Base-by-base conservation (phyloP, 1,284 basidiomycete species). In the Takashimella koratensis region DNA sequence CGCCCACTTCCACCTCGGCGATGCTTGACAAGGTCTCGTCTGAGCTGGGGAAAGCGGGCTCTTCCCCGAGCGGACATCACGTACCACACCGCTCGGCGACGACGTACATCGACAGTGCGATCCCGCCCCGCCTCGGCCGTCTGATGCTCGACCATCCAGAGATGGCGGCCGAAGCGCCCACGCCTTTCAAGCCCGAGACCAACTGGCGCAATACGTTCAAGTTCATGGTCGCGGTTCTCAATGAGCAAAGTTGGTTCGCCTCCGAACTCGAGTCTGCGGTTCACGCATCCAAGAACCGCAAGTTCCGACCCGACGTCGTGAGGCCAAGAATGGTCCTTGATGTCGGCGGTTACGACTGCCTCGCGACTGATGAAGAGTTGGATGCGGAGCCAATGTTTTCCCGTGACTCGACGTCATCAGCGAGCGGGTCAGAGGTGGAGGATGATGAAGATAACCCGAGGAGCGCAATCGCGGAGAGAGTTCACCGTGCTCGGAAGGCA, bases 221-320 rank as follows among this genome's bases (percentile, higher is more conserved):
- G 10, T 66, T 76, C 54, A 68, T 71, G 20, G 58, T 76, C 22
- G 73, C 66, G 1, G 65, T 76, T 2, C 60, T 76, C 36, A 72
- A 73, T 45, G 67, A 75, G 25, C 66, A 73, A 42, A 59, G 51
- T 3, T 66, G 61, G 61, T 77, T 77, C 45, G 51, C 56, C 13
- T 43, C 60, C 4, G 54, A 61, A 5, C 56, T 76, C 24, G 42
- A 62, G 12, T 40, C 52, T 1, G 69, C 70, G 0, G 57, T 72
- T 4, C 21, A 51, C 1, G 54, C 55, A 1, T 63, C 69, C 3
- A 56, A 61, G 22, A 26, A 30, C 12, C 51, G 69, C 6, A 45
- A 57, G 22, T 68, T 65, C 60, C 65, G 63, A 53, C 45, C 52
- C 0, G 68, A 54, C 6, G 59, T 47, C 25, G 22, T 30, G 16